Percentiles rank a stretch among this genome's conserved stretches.
These are phyloP conservation scores for Linnemannia schmuckeri DNA, from an alignment of 192 early-diverging fungal genomes.

Conservation along the genomic window DNA sequence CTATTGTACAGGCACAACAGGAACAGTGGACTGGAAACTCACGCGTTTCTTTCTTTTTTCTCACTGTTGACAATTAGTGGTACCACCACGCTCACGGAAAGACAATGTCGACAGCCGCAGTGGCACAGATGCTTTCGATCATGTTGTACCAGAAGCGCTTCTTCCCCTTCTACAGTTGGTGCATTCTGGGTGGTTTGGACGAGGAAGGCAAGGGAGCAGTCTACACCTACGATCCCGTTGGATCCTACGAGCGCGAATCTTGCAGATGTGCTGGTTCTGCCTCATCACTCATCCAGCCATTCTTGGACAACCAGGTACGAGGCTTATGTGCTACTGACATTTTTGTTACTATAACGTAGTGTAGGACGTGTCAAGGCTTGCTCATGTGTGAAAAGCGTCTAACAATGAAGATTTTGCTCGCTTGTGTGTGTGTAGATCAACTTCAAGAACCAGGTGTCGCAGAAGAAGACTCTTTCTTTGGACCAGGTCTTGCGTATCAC, in stretches of 20 bases:
- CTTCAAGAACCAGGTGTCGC: slow-evolving; percentile 76
- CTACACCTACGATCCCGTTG: slow-evolving; percentile 94
- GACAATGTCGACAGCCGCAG: slow-evolving; percentile 84
- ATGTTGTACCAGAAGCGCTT: slow-evolving; percentile 94
- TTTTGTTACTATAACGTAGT: not conserved
- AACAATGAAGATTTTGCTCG: not conserved
- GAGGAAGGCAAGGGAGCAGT: slow-evolving; percentile 91
- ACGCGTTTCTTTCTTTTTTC: not conserved
- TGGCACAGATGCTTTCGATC: slow-evolving; percentile 95
- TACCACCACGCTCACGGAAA: slow-evolving; percentile 94
- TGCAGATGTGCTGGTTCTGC: slow-evolving; percentile 88
- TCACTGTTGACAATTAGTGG: slow-evolving; percentile 67
- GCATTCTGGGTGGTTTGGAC: slow-evolving; percentile 91
- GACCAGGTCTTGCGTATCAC: slow-evolving; percentile 82
- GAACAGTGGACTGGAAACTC: not conserved
- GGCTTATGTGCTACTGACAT: not conserved
- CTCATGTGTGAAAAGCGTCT: not conserved
- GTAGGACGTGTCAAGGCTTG: not conserved
- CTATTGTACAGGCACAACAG: not conserved
- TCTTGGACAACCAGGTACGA: slow-evolving; percentile 93
- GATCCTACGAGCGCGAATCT: slow-evolving; percentile 84
- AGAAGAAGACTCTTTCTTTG: slow-evolving; percentile 56
- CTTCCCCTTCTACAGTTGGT: slow-evolving; percentile 97
- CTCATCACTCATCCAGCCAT: slow-evolving; percentile 93
- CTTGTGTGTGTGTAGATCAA: slow-evolving; percentile 65